Conservation (phyloP, 495 filamentous ascomycete species). For the Trichoderma asperelloides region DNA sequence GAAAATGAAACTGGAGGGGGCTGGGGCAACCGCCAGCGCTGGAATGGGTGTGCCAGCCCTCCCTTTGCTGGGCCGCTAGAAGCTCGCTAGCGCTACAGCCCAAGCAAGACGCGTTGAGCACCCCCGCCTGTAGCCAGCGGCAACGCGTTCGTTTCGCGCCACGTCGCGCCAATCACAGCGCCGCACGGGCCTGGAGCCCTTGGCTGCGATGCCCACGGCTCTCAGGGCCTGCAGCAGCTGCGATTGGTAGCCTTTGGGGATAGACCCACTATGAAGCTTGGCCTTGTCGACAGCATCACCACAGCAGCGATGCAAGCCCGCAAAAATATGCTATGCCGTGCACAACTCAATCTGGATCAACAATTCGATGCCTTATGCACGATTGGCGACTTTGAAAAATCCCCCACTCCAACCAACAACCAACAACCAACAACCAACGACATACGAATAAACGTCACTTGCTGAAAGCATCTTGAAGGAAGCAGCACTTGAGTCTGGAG, state of each 20-base stretch:
- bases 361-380: background rate
- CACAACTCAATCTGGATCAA: background rate
- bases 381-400: background rate
- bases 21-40: background rate
- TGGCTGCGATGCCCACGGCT: background rate
- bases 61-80: background rate
- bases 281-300: background rate
- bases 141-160: background rate
- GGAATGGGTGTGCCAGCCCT: constrained; percentile 1
- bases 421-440: background rate
- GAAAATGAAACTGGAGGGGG: background rate
- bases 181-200: background rate
- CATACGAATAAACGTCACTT: background rate
- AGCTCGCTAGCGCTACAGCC: background rate
- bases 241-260: background rate
- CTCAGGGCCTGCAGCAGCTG: background rate
- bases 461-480: background rate
- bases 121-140: background rate
- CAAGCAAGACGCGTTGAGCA: background rate
- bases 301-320: background rate
- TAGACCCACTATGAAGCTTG: background rate
- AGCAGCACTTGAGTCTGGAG: background rate
- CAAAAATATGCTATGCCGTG: background rate
- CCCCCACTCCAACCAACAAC: background rate
- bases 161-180: background rate